These are phyloP conservation scores for Suillus americanus DNA, from an alignment of 768 basidiomycete species.

Conservation along the genomic window DNA sequence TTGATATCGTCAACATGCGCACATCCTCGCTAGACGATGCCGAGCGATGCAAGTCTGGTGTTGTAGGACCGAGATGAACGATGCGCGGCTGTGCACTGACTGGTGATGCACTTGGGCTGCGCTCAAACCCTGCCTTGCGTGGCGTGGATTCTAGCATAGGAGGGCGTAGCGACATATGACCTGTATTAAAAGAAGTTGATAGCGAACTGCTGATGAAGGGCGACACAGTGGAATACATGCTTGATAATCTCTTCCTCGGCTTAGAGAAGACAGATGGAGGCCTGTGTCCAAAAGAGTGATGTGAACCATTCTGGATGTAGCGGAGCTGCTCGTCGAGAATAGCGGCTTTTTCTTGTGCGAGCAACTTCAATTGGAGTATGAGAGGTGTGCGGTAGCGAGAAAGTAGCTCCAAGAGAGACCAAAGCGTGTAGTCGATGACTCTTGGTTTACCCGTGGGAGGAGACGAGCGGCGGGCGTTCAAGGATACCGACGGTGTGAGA, in stretches of 20 bases:
- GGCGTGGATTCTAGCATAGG: constrained; percentile 37
- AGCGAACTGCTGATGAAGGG: constrained; percentile 46
- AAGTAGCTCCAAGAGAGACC: constrained; percentile 70
- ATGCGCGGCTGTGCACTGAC: constrained; percentile 47
- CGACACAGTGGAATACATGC: constrained; percentile 25
- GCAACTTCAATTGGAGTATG: constrained; percentile 61
- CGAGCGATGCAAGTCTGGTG: constrained; percentile 16
- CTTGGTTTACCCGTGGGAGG: constrained; percentile 43
- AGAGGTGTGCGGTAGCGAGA: constrained; percentile 64
- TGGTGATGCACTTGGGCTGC: constrained; percentile 38
- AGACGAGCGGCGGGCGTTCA: constrained; percentile 11
- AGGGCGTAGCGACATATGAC: background rate
- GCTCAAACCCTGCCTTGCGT: constrained; percentile 42
- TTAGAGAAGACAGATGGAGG: constrained; percentile 60
- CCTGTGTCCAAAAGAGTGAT: constrained; percentile 36
- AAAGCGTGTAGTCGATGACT: constrained; percentile 67
- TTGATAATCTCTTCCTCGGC: constrained; percentile 47
- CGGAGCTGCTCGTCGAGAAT: constrained; percentile 53
- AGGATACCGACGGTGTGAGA: constrained; percentile 3
- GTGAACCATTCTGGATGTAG: constrained; percentile 24
- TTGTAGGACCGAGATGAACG: constrained; percentile 58
- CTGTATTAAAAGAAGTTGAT: background rate
- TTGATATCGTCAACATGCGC: constrained; percentile 29
- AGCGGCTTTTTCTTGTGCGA: constrained; percentile 63
- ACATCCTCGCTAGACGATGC: constrained; percentile 4